Base-by-base conservation (phyloP, 768 basidiomycete genomes). In the Butyriboletus loyo region DNA sequence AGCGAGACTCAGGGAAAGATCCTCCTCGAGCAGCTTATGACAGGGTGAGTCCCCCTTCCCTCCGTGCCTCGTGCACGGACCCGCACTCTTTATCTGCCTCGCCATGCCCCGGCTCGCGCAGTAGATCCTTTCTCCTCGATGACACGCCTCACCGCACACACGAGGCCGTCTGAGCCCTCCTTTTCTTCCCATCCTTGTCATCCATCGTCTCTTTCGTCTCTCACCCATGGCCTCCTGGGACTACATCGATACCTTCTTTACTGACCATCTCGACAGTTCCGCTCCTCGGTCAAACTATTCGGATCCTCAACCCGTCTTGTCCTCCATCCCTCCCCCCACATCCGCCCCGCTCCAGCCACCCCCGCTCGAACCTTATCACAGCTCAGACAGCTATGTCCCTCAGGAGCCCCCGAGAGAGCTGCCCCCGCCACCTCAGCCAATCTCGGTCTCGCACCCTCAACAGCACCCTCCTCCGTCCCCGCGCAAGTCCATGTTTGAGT, bases 401-500 rank as follows among this genome's bases (percentile, higher is more conserved):
- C 68, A 66, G 41, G 66, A 70, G 1, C 38, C 55, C 21, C 64
- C 68, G 5, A 52, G 60, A 34, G 67, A 68, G n/a, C 56, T 58
- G 4, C 68, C 61, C 10, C 34, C 55, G 0, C 64, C 61, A 0
- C 58, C 65, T 0, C 65, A 64, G 38, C 42, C 61, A 0, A 25
- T 58, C 15, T 49, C 65, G 19, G 64, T 61, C 46, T 59, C 64
- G 37, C 63, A 61, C 38, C 65, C 66, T 13, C 65, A 57, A 44
- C 77, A 77, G 45, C 80, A 75, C 52, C 73, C 80, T 4, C 82
- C 86, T 0, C 81, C 88, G 28, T 85, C 86, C 37, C 80, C 85
- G 22, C 86, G 84, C 61, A 85, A 87, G 68, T 87, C 88, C 44
- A 83, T 91, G 80, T 93, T 93, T 60, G 89, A 92, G 35, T 92